These are phyloP conservation scores for Erysimum cheiranthoides DNA, from an alignment of 345 rosid genomes.

Conservation along the genomic window DNA sequence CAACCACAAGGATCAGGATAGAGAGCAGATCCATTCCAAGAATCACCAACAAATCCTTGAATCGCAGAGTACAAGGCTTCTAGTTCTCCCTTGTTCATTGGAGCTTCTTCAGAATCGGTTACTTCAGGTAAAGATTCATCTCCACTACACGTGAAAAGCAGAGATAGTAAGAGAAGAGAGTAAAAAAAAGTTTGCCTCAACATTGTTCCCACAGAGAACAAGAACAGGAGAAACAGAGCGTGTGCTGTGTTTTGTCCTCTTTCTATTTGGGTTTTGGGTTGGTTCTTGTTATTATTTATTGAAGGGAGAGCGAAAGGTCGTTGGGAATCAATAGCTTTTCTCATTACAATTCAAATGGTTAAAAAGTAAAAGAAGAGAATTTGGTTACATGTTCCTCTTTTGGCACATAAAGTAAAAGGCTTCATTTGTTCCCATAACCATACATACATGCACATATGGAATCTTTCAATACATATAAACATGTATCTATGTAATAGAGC, in stretches of 20 bases:
- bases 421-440: slow-evolving; percentile 41
- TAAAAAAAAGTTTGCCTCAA: slow-evolving; percentile 31
- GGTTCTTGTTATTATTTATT: slow-evolving; percentile 43
- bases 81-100: slow-evolving; percentile 74
- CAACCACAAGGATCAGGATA: slow-evolving; percentile 99
- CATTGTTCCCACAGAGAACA: slow-evolving; percentile 34
- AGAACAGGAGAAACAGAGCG: slow-evolving; percentile 41
- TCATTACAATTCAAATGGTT: slow-evolving; percentile 43
- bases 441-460: slow-evolving; percentile 25
- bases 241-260: slow-evolving; percentile 43
- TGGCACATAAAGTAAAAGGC: slow-evolving; percentile 45
- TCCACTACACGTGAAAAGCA: slow-evolving; percentile 26
- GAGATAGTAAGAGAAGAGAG: slow-evolving; percentile 41
- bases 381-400: slow-evolving; percentile 44
- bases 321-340: slow-evolving; percentile 39
- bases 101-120: slow-evolving; percentile 51
- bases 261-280: slow-evolving; percentile 32
- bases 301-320: slow-evolving; percentile 44
- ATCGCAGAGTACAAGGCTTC: slow-evolving; percentile 75
- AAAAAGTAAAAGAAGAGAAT: slow-evolving; percentile 39
- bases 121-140: slow-evolving; percentile 45
- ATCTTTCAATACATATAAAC: slow-evolving; percentile 15
- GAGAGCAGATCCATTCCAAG: slow-evolving; percentile 97
- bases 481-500: slow-evolving; percentile 26
- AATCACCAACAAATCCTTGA: slow-evolving; percentile 84